Evolutionary conservation across 805 yeast genomes (phyloP).

Genomic region (Candida andamanensis): DNA sequence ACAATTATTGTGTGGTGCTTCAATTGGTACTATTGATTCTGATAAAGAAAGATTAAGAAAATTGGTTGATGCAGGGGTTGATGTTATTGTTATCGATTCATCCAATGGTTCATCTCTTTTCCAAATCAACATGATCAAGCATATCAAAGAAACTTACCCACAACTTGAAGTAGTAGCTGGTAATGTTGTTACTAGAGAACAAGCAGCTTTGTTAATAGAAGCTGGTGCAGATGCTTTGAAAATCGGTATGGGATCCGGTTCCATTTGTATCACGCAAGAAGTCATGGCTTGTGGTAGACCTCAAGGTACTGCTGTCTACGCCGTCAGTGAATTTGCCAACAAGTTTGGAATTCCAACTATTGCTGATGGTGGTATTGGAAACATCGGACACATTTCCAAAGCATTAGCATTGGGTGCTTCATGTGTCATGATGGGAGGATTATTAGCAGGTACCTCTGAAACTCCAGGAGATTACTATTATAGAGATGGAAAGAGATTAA

Average conservation of each 20-base stretch:
- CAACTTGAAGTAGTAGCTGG: conserved; percentile 90
- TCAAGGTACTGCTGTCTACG: conserved; percentile 97
- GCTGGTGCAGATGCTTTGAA: conserved; percentile 98
- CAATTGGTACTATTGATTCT: conserved; percentile 89
- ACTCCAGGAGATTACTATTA: conserved; percentile 98
- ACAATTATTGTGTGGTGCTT: conserved; percentile 98
- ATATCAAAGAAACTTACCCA: conserved; percentile 79
- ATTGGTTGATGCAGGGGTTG: conserved; percentile 94
- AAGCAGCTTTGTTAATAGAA: conserved; percentile 89
- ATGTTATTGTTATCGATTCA: conserved; percentile 92
- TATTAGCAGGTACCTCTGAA: conserved; percentile 97
- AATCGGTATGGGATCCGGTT: conserved; percentile 99
- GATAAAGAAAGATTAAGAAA: conserved; percentile 80
- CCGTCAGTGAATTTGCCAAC: conserved; percentile 89
- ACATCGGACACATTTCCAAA: conserved; percentile 97
- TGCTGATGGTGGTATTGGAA: conserved; percentile 99
- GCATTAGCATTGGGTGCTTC: conserved; percentile 97
- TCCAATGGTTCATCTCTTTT: conserved; percentile 96
- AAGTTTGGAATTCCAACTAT: conserved; percentile 97
- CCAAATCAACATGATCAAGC: conserved; percentile 90
- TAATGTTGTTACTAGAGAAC: conserved; percentile 98
- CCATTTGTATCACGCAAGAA: conserved; percentile 98
- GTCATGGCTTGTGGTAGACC: conserved; percentile 99
- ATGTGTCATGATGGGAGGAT: conserved; percentile 98
- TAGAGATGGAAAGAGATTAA: conserved; percentile 97